Evolutionary conservation across 2,329 filamentous ascomycete genomes (phyloP).

Genomic region (Chalaropsis ovoidea): DNA sequence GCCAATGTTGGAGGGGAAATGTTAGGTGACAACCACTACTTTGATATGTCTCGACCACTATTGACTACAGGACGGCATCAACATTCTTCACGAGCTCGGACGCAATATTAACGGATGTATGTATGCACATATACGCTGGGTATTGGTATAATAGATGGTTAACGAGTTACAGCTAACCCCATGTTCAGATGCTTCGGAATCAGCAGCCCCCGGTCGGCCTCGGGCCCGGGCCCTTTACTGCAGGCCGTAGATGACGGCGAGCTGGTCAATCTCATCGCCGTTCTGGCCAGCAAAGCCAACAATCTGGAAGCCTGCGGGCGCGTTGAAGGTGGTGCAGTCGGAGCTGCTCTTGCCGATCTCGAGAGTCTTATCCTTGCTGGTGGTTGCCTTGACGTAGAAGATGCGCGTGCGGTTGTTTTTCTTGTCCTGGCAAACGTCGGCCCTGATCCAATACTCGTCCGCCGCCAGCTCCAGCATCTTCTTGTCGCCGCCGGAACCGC

Average conservation of each 20-base stretch:
- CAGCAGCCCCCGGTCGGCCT: background rate
- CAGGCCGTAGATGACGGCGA: conserved; percentile 41
- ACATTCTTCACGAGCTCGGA: no score
- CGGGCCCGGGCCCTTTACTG: conserved; percentile 30
- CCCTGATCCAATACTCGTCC: conserved; percentile 41
- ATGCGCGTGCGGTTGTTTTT: conserved; percentile 40
- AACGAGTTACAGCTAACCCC: no score
- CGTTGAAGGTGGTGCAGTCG: conserved; percentile 40
- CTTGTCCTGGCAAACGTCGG: conserved; percentile 43
- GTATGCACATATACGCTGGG: no score
- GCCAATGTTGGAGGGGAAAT: no score
- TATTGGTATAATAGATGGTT: no score
- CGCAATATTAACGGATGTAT: no score
- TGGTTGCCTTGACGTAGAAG: conserved; percentile 47
- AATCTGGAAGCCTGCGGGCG: conserved; percentile 42
- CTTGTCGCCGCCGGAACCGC: conserved; percentile 42
- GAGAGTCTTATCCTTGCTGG: conserved; percentile 40
- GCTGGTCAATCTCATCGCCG: conserved; percentile 47
- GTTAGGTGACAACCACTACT: no score
- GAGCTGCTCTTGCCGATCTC: conserved; percentile 38
- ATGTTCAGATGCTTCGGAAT: background rate
- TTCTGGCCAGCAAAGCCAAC: conserved; percentile 44
- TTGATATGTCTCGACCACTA: no score
- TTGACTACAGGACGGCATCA: no score
- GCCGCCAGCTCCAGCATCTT: conserved; percentile 37